These are phyloP conservation scores for Symbiodinium pilosum DNA, from an alignment of 73 alveolate species.

Conservation along the genomic window DNA sequence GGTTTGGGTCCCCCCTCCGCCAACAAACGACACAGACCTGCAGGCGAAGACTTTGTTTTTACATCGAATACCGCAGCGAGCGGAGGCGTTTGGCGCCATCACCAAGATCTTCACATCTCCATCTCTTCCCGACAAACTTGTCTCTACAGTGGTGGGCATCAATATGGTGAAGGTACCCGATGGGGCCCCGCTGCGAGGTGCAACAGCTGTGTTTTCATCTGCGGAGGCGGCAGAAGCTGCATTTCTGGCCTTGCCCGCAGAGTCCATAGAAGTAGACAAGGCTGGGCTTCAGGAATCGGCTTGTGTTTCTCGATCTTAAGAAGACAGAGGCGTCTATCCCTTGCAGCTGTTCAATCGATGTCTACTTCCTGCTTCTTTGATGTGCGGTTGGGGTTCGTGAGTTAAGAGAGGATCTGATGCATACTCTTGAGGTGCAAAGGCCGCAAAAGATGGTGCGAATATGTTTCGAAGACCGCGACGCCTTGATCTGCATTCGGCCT, in stretches of 20 bases:
- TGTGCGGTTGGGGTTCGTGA: no score
- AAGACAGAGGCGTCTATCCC: no score
- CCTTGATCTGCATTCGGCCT: neutral
- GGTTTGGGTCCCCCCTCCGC: neutral
- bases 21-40: neutral
- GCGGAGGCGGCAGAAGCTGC: conserved; percentile 52
- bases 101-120: conserved; percentile 22
- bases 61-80: conserved; percentile 87
- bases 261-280: conserved; percentile 55
- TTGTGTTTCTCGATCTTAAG: no score
- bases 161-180: neutral
- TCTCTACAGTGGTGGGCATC: neutral
- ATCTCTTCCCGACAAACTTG: neutral
- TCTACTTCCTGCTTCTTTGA: no score
- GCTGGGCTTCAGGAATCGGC: neutral
- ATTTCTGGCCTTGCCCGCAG: conserved; percentile 47
- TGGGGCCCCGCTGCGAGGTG: neutral
- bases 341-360: no score
- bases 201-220: neutral
- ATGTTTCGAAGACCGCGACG: conserved; percentile 4
- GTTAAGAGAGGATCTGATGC: no score
- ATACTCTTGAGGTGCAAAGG: conserved; percentile 49
- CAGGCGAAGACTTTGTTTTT: conserved; percentile 27
- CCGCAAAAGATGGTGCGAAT: conserved; percentile 79
- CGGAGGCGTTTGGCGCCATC: conserved; percentile 70